phyloP scores from a whole-genome alignment of 148 eudicot genomes.

The Vaccinium vitisidaea region DNA sequence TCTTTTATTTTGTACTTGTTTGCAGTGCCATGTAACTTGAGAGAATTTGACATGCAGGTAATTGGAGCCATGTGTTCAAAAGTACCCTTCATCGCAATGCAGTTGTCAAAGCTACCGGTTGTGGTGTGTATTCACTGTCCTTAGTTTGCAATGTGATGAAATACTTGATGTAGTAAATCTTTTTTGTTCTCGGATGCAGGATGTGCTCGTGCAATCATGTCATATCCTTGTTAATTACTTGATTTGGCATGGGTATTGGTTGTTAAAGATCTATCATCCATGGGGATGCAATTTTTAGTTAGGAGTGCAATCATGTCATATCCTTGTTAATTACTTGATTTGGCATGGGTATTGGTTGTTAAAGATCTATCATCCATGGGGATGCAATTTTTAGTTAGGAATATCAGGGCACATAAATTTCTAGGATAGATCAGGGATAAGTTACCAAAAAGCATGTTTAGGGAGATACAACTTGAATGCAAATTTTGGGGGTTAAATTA shows the following conservation, averaged over 20 bases:
- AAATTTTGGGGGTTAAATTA: neutral
- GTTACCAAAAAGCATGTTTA: neutral
- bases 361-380: neutral
- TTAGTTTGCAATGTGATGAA: neutral
- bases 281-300: neutral
- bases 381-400: neutral
- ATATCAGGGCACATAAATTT: neutral
- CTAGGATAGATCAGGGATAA: neutral
- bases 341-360: neutral
- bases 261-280: neutral
- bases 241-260: neutral
- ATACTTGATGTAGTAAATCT: neutral
- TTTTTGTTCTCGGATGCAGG: neutral
- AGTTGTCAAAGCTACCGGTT: slow-evolving; percentile 80
- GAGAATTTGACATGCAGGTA: slow-evolving; percentile 43
- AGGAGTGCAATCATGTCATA: neutral
- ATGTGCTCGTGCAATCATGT: neutral
- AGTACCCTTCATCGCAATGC: slow-evolving; percentile 87
- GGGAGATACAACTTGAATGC: neutral
- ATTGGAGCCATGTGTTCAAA: slow-evolving; percentile 92
- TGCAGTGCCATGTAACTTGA: slow-evolving; percentile 6
- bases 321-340: neutral
- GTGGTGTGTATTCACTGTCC: slow-evolving; percentile 52
- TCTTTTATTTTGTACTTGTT: neutral
- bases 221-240: neutral